These are phyloP conservation scores for Phragmites australis DNA, from an alignment of 176 grass and related monocot species.

Conservation along the genomic window DNA sequence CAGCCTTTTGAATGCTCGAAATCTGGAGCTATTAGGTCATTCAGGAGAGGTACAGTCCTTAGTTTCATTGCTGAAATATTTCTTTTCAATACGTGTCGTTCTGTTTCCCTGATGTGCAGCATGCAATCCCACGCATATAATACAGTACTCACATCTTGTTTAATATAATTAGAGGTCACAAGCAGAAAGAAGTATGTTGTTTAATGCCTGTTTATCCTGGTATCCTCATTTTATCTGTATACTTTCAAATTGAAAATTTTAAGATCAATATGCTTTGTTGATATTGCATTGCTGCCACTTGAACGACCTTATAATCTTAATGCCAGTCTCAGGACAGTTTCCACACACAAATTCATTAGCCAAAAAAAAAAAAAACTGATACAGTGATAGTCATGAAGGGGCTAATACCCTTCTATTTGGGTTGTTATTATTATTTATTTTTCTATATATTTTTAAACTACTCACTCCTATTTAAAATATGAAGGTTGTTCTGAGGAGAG, in stretches of 20 bases:
- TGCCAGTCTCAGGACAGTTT: background rate
- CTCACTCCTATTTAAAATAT: slow-evolving; percentile 5
- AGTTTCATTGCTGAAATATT: background rate
- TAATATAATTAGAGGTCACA: too few relatives aligned
- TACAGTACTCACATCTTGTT: too few relatives aligned
- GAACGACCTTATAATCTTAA: background rate
- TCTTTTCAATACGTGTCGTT: background rate
- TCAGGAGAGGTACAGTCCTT: slow-evolving; percentile 12
- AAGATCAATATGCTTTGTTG: too few relatives aligned
- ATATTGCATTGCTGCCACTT: too few relatives aligned
- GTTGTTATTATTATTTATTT: background rate
- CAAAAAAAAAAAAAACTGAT: background rate
- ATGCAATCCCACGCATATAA: background rate
- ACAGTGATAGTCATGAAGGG: background rate
- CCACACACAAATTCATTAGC: background rate
- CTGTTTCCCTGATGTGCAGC: background rate
- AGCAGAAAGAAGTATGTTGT: too few relatives aligned
- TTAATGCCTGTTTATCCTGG: too few relatives aligned
- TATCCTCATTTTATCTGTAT: too few relatives aligned
- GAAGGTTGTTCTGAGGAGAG: slow-evolving; percentile 40
- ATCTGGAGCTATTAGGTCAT: slow-evolving; percentile 23
- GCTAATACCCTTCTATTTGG: background rate
- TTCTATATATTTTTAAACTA: background rate
- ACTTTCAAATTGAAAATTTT: too few relatives aligned
- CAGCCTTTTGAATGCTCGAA: slow-evolving; percentile 21